phyloP scores from a whole-genome alignment of 257 asterid species.

The Solanum ahanhuiri region DNA sequence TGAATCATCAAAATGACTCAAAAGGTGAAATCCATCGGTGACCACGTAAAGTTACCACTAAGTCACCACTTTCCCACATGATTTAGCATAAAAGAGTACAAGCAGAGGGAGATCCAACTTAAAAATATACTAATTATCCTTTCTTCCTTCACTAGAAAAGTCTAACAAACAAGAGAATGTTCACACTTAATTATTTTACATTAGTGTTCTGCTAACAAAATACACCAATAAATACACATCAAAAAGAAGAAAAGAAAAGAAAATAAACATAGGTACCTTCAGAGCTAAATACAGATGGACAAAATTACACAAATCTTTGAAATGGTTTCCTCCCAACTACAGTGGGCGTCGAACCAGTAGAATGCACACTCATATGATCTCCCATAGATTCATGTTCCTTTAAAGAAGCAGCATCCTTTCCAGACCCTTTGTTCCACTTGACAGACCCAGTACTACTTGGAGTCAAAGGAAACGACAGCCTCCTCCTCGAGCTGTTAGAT shows the following conservation, averaged over 20 bases:
- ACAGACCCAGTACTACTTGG: slow-evolving; percentile 42
- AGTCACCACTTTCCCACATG: not conserved
- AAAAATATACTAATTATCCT: not conserved
- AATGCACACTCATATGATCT: slow-evolving; percentile 38
- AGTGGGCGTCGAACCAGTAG: slow-evolving; percentile 65
- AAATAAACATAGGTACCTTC: slow-evolving; percentile 6
- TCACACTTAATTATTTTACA: not conserved
- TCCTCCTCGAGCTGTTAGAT: slow-evolving; percentile 52
- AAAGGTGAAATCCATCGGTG: not conserved
- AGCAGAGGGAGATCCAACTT: not conserved
- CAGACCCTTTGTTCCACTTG: slow-evolving; percentile 67
- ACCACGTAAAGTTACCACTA: not conserved
- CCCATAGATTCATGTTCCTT: slow-evolving; percentile 27
- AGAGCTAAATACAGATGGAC: slow-evolving; percentile 7
- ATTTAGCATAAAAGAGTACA: not conserved
- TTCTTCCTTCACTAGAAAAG: not conserved
- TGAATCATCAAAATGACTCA: not conserved
- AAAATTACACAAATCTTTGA: slow-evolving; percentile 84
- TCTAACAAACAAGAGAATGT: not conserved
- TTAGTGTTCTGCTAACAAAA: not conserved
- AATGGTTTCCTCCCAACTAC: slow-evolving; percentile 68
- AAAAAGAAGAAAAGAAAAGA: not conserved
- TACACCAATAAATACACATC: slow-evolving; percentile 1
- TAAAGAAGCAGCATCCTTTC: slow-evolving; percentile 39
- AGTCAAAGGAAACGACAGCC: slow-evolving; percentile 80